Base-by-base conservation (phyloP, 108 stramenopile species). In the Tribonema minus region DNA sequence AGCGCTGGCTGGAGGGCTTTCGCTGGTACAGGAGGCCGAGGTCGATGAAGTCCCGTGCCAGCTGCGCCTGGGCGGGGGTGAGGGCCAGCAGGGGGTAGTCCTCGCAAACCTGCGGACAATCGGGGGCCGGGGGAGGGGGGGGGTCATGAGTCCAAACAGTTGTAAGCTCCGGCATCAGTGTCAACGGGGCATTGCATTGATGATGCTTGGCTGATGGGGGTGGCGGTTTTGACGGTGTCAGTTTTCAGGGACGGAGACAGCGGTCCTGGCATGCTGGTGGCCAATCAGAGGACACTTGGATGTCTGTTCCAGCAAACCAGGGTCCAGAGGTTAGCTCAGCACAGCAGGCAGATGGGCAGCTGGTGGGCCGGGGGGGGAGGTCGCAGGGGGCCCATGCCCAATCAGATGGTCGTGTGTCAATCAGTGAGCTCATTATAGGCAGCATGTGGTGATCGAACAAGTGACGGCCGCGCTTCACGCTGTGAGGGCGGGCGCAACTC, bases 1-100 rank as follows among this genome's bases (percentile, higher is more conserved):
- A 82, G 1, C 79, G 31, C 7, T 34, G 37, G 30, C 78, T 71
- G 32, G 79, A 64, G 0, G 37, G 33, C 29, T 72, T 65, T 15
- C 73, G 32, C 72, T 82, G 71, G 41, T 71, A 82, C 20, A 82
- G 78, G 37, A 82, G 79, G 7, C 82, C 82, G 12, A 82, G 71
- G 20, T 71, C 62, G 3, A 75, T 64, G 72, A 82, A 82, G 34
- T 82, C 78, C 61, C 73, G 31, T 12, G 69, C 64, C 30, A 80
- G 79, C 28, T 64, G 25, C 30, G 37, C 61, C 67, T 80, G 79
- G 2, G 70, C 70, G 25, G 72, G 78, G 15, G 82, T 81, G 26
- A 82, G 72, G 26, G 78, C 72, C 27, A 34, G 61, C 33, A 73
- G 26, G 15, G 82, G 82, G 34, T 82, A 82, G 1, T 35, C 37